These are phyloP conservation scores for Myriosclerotinia curreyana DNA, from an alignment of 2,329 filamentous ascomycete species.

Conservation along the genomic window DNA sequence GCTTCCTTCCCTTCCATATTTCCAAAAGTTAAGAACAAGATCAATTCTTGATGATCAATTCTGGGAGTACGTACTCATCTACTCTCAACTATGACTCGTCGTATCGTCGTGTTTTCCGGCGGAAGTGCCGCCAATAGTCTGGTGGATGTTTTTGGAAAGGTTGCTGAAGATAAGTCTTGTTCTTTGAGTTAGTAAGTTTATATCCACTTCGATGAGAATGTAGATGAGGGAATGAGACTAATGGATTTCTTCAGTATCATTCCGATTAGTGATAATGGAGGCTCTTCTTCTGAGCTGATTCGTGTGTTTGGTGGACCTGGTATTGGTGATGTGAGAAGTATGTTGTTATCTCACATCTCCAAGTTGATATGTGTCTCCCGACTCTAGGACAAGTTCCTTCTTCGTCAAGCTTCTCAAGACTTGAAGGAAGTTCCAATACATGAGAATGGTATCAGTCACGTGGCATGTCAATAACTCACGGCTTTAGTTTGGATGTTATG, in stretches of 20 bases:
- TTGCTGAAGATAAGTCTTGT: slow-evolving; percentile 42
- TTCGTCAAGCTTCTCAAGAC: neutral
- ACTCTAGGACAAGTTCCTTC: neutral
- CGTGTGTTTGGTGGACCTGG: slow-evolving; percentile 92
- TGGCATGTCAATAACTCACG: neutral
- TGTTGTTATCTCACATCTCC: slow-evolving; percentile 35
- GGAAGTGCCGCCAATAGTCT: slow-evolving; percentile 93
- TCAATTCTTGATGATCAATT: neutral
- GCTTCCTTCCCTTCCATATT: neutral
- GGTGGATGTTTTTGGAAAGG: slow-evolving; percentile 78
- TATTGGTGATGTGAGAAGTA: slow-evolving; percentile 73
- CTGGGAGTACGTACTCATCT: neutral
- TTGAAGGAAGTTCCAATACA: neutral
- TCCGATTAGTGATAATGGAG: slow-evolving; percentile 93
- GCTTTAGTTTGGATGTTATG: too few relatives aligned
- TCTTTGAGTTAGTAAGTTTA: slow-evolving; percentile 39
- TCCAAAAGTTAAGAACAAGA: neutral
- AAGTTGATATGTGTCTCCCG: neutral
- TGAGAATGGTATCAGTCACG: neutral
- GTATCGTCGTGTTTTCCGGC: slow-evolving; percentile 79
- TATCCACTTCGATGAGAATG: neutral
- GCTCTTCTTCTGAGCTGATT: slow-evolving; percentile 89
- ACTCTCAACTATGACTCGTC: slow-evolving; percentile 26
- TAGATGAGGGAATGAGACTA: slow-evolving; percentile 14
- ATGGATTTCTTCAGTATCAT: slow-evolving; percentile 67